Evolutionary conservation across 2,329 filamentous ascomycete genomes (phyloP).

Genomic region (Spiromastix sp.): DNA sequence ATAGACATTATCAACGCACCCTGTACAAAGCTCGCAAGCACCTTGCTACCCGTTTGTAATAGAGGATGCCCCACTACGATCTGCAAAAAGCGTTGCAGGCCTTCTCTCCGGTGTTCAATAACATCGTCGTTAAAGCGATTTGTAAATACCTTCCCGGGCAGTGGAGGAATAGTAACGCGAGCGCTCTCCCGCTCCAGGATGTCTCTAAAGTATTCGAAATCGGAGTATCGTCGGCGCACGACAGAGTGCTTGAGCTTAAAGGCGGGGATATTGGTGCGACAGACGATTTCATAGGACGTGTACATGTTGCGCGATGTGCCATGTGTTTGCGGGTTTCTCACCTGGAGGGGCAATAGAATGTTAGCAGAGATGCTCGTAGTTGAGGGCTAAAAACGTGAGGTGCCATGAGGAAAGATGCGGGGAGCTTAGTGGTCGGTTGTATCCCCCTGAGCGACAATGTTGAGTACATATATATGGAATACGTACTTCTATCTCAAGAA

Average conservation of each 20-base stretch:
- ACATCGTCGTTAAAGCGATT: conserved; percentile 98
- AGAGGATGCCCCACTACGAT: conserved; percentile 96
- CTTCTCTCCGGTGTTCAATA: conserved; percentile 86
- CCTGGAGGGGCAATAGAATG: conserved; percentile 42
- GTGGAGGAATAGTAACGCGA: conserved; percentile 85
- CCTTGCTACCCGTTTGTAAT: conserved; percentile 94
- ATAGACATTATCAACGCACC: conserved; percentile 42
- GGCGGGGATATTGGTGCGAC: conserved; percentile 95
- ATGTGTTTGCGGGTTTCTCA: conserved; percentile 86
- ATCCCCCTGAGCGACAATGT: too few species aligned
- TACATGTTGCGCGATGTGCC: conserved; percentile 95
- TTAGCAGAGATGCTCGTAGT: conserved; percentile 4
- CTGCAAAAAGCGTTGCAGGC: conserved; percentile 89
- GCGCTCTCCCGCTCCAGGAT: conserved; percentile 93
- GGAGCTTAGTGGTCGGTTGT: conserved; percentile 1
- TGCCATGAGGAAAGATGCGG: too few species aligned
- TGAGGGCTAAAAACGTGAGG: too few species aligned
- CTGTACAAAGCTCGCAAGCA: conserved; percentile 91
- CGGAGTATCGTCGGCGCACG: conserved; percentile 88
- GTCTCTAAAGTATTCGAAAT: conserved; percentile 98
- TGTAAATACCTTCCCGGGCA: conserved; percentile 95
- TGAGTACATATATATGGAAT: background rate
- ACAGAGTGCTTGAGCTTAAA: conserved; percentile 88
- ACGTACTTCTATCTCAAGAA: conserved; percentile 80
- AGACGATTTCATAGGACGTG: conserved; percentile 97